Percentiles rank a stretch among this genome's conserved stretches.
Conservation (phyloP, 2,329 filamentous ascomycete genomes). For the Trichophyton mentagrophytes region DNA sequence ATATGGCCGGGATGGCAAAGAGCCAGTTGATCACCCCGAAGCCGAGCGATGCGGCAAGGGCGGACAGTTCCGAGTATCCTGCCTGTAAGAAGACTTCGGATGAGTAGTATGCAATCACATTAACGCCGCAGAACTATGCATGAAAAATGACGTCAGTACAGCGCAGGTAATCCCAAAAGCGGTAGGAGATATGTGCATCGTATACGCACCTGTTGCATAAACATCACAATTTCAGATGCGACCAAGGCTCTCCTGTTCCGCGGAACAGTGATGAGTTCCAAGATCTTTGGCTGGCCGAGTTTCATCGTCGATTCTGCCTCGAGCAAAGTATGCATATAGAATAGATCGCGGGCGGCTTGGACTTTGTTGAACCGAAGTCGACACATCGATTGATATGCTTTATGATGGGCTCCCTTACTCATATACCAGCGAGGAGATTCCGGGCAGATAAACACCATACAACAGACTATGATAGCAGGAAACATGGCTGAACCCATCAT, state of each 20-base stretch:
- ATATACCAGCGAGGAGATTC: slow-evolving; percentile 40
- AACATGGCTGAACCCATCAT: slow-evolving; percentile 58
- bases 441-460: slow-evolving; percentile 52
- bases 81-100: slow-evolving; percentile 48
- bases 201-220: slow-evolving; percentile 46
- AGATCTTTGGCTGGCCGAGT: slow-evolving; percentile 38
- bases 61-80: slow-evolving; percentile 37
- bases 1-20: slow-evolving; percentile 50
- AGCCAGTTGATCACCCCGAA: slow-evolving; percentile 53
- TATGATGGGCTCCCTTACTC: slow-evolving; percentile 30
- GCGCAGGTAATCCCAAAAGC: neutral
- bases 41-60: slow-evolving; percentile 46
- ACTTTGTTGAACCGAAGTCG: slow-evolving; percentile 33
- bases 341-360: slow-evolving; percentile 34
- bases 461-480: slow-evolving; percentile 45
- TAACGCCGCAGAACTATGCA: slow-evolving; percentile 35
- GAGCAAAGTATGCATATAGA: slow-evolving; percentile 42
- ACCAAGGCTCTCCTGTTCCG: slow-evolving; percentile 50
- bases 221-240: slow-evolving; percentile 53
- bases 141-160: neutral
- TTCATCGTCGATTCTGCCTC: slow-evolving; percentile 46
- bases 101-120: slow-evolving; percentile 49
- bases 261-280: slow-evolving; percentile 48
- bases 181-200: neutral
- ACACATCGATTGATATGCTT: slow-evolving; percentile 33